Percentiles rank a stretch among this genome's conserved stretches.
These are phyloP conservation scores for Eustoma russellianum DNA, from an alignment of 257 asterid genomes.

Conservation along the genomic window DNA sequence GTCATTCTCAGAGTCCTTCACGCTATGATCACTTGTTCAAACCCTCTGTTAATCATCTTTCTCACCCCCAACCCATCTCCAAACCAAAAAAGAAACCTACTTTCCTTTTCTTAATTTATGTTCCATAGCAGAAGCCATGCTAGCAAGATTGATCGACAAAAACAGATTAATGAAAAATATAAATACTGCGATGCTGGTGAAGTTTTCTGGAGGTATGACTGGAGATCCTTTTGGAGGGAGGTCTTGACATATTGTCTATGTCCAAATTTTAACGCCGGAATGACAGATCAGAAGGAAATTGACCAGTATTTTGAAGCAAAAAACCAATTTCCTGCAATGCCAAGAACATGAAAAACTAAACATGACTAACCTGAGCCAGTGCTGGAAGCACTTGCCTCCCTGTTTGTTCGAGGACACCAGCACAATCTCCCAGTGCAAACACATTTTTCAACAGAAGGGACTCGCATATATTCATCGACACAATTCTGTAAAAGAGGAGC, in stretches of 20 bases:
- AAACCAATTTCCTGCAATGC: too few relatives aligned
- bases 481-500: slow-evolving; percentile 40
- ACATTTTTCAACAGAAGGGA: slow-evolving; percentile 81
- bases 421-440: slow-evolving; percentile 86
- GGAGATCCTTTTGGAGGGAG: neutral
- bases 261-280: neutral
- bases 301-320: neutral
- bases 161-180: too few relatives aligned
- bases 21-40: too few relatives aligned
- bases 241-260: neutral
- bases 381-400: slow-evolving; percentile 90
- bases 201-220: neutral
- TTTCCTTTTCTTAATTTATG: too few relatives aligned
- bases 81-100: too few relatives aligned
- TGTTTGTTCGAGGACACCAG: slow-evolving; percentile 76
- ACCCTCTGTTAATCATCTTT: too few relatives aligned
- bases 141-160: too few relatives aligned
- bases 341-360: neutral
- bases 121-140: too few relatives aligned
- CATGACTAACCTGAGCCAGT: slow-evolving; percentile 67
- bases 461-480: slow-evolving; percentile 76
- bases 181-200: too few relatives aligned
- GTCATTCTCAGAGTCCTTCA: too few relatives aligned
- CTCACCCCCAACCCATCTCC: too few relatives aligned
- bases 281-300: neutral